Evolutionary conservation across 306 rosid genomes (phyloP), one percentile per base, ranked within the genome.

Genomic region (Calophaca sinica): DNA sequence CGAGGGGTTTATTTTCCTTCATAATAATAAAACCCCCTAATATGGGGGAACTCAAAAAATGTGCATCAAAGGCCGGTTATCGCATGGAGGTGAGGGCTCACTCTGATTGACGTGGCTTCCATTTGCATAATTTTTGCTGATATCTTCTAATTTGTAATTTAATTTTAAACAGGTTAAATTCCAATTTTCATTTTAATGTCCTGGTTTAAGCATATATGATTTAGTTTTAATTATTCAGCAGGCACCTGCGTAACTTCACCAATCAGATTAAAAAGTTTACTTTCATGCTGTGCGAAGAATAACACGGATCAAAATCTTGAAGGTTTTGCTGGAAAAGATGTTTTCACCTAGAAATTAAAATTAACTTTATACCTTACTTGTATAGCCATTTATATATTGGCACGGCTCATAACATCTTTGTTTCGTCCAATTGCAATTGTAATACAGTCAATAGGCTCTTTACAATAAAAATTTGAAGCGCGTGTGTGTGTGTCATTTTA

Each of bases 61-160:
- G 98, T 83, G 98, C 98, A 61, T 93, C 96, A 78, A 83, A 96
- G 80, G 98, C 98, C 7, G 98, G 98, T 73, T 93, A 88, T 81
- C 88, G 96, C 45, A 90, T 93, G 96, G 96, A 93, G 94, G 98
- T 93, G 81, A 77, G 86, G 29, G 50, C 60, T 59, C 26, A 42
- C 55, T 72, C 15, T 1, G 10, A 59, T 41, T 68, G 26, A 72
- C 44, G 32, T 46, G 42, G 26, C 42, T 52, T 54, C 38, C 39
- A 57, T 57, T 77, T 77, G 69, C 46, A 32, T 57, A 35, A 53
- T 68, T 75, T 35, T 73, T 48, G 32, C 50, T 67, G 45, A 51
- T 20, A 41, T 36, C n/a, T n/a, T 49, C 11, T 4, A 45, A 5
- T 49, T 67, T 67, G 33, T 6, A 64, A 36, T 72, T 65, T 65